Base-by-base conservation (phyloP, 1,139 yeast species). In the Saccharomyces hybrid region DNA sequence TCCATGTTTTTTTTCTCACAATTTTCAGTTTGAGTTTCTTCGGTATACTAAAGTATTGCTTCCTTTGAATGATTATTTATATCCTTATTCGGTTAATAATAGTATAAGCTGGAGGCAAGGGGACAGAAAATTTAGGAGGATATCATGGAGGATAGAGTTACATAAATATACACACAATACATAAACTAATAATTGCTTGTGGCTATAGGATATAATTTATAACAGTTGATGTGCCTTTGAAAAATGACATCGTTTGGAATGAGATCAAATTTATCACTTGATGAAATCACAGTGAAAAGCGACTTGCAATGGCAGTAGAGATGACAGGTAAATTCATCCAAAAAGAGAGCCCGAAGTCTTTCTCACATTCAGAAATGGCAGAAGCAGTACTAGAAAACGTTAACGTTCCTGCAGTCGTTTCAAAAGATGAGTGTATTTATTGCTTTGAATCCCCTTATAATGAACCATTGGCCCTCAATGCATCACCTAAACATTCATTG, bases 1-100 rank as follows among this genome's bases (percentile, higher is more conserved):
- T 73, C 16, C 76, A 73, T 56, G 55, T 64, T 3, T 68, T 71
- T 54, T 70, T 70, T 55, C 57, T 73, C 30, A 61, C 66, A 13
- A 56, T 73, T 13, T 64, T 72, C 57, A 65, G 67, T 56, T 56
- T 68, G 20, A 62, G 69, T 54, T 50, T 67, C 11, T 68, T 66
- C 58, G 71, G 70, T 42, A 49, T 67, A 14, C 53, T 66, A 50
- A 68, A 68, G 50, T 68, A 66, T 54, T 60, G 64, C 47, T 57
- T 63, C 50, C 44, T 38, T 38, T 38, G 7, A 38, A 38, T 14
- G 25, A 13, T 5, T 16, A 38, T 11, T 16, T 9, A 9, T 38
- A 38, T 38, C 20, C 25, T 38, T 38, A 16, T 38, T 31, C 14
- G 13, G 6, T 16, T 34, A 34, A 34, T 26, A 38, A 47, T 48